phyloP scores from a whole-genome alignment of 306 rosid species.

The Cucurbita pepo region DNA sequence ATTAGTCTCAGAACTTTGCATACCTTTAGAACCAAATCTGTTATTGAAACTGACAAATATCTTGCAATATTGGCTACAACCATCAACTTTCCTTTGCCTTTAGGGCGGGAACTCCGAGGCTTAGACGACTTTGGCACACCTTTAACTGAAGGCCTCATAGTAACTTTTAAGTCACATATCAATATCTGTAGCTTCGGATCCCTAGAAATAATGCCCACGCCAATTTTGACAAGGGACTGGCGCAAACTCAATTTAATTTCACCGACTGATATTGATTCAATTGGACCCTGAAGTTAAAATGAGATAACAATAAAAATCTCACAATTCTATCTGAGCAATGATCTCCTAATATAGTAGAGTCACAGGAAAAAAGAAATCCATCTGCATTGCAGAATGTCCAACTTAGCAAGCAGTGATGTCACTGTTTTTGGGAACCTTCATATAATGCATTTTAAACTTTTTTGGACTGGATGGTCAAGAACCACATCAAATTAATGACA shows the following conservation, averaged over 20 bases:
- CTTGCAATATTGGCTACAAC: constrained; percentile 74
- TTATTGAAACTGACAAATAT: constrained; percentile 77
- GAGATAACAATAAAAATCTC: constrained; percentile 16
- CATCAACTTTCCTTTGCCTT: constrained; percentile 95
- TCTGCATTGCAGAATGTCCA: background rate
- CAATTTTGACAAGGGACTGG: constrained; percentile 74
- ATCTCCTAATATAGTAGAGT: constrained; percentile 5
- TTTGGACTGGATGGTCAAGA: background rate
- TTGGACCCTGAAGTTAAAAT: constrained; percentile 53
- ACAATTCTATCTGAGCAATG: constrained; percentile 4
- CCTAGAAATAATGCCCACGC: constrained; percentile 75
- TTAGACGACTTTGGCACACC: constrained; percentile 32
- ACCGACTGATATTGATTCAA: constrained; percentile 87
- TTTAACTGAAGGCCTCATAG: constrained; percentile 68
- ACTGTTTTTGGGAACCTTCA: background rate
- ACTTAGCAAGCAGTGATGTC: background rate
- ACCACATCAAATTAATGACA: background rate
- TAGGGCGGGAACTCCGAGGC: constrained; percentile 46
- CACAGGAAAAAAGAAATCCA: background rate
- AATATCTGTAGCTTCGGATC: constrained; percentile 90
- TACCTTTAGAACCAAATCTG: constrained; percentile 90
- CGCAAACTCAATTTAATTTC: constrained; percentile 91
- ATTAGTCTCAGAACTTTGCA: background rate
- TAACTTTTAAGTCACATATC: constrained; percentile 86
- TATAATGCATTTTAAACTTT: background rate